A percentile compares a stretch with the other conserved stretches of the same genome.
These are phyloP conservation scores for Podospora pseudocomata DNA, from an alignment of 495 filamentous ascomycete species.

Conservation along the genomic window DNA sequence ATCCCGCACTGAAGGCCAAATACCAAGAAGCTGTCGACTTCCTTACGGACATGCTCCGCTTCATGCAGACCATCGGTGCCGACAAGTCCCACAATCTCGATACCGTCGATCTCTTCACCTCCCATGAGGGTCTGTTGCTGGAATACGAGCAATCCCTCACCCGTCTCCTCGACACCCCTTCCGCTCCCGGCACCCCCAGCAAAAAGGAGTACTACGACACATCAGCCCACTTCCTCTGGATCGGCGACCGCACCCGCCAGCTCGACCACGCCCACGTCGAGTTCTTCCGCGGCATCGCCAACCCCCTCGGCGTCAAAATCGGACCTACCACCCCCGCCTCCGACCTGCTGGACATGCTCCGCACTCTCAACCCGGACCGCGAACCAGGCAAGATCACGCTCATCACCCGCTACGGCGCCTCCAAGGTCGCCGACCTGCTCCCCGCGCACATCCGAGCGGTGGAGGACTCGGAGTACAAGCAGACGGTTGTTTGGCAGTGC, in stretches of 20 bases:
- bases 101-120: constrained; percentile 93
- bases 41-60: constrained; percentile 85
- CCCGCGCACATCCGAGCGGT: constrained; percentile 84
- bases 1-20: constrained; percentile 73
- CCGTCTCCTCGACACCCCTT: constrained; percentile 65
- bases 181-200: constrained; percentile 19
- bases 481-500: constrained; percentile 92
- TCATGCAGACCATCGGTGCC: constrained; percentile 93
- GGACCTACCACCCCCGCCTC: constrained; percentile 73
- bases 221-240: constrained; percentile 97
- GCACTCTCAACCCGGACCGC: constrained; percentile 75
- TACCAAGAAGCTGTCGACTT: constrained; percentile 79
- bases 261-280: constrained; percentile 90
- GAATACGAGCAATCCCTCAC: constrained; percentile 92
- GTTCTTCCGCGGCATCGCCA: constrained; percentile 93
- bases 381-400: constrained; percentile 91
- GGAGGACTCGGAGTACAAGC: constrained; percentile 60
- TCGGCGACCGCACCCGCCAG: constrained; percentile 93
- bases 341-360: constrained; percentile 72
- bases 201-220: constrained; percentile 72
- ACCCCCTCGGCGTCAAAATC: constrained; percentile 94
- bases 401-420: constrained; percentile 89
- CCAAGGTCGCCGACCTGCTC: constrained; percentile 65
- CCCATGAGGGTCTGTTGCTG: constrained; percentile 88
- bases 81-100: constrained; percentile 79